A percentile compares a stretch with the other conserved stretches of the same genome.
Conservation (phyloP, 1,139 yeast species). For the Pichia sp. region DNA sequence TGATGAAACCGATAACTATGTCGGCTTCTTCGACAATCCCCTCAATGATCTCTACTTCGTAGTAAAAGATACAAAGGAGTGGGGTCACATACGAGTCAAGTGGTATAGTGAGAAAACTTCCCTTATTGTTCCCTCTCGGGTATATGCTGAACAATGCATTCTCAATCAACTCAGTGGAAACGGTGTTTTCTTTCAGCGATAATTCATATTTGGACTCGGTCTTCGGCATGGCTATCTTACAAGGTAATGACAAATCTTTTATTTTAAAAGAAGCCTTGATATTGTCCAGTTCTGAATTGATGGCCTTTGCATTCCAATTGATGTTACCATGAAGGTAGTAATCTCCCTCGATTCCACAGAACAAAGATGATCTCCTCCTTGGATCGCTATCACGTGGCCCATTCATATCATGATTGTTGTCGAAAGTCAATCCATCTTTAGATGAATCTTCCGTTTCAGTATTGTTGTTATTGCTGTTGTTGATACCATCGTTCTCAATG, state of each 20-base stretch:
- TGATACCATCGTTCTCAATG: too few species aligned
- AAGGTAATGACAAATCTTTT: slow-evolving; percentile 8
- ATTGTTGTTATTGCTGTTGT: too few species aligned
- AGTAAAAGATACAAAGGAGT: slow-evolving; percentile 45
- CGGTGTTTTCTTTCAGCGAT: not conserved
- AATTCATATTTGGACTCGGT: slow-evolving; percentile 1
- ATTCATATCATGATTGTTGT: not conserved
- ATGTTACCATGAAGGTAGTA: not conserved
- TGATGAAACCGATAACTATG: slow-evolving; percentile 36
- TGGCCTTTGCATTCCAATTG: slow-evolving; percentile 5
- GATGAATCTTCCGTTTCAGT: not conserved
- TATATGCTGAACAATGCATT: slow-evolving; percentile 8
- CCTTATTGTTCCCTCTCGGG: slow-evolving; percentile 7
- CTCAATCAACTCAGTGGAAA: slow-evolving; percentile 5
- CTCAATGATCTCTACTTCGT: slow-evolving; percentile 41
- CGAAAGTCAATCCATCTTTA: not conserved
- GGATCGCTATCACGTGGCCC: too few species aligned
- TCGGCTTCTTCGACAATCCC: slow-evolving; percentile 33
- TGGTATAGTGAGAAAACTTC: slow-evolving; percentile 6
- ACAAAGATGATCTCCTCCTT: too few species aligned
- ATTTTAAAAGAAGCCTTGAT: not conserved
- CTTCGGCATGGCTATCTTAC: not conserved
- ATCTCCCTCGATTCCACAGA: too few species aligned
- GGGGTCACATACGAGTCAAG: slow-evolving; percentile 7
- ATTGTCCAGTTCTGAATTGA: not conserved